Percentiles rank a stretch among this genome's conserved stretches.
phyloP scores from a whole-genome alignment of 2,329 filamentous ascomycete genomes.

The Fusarium siculi region DNA sequence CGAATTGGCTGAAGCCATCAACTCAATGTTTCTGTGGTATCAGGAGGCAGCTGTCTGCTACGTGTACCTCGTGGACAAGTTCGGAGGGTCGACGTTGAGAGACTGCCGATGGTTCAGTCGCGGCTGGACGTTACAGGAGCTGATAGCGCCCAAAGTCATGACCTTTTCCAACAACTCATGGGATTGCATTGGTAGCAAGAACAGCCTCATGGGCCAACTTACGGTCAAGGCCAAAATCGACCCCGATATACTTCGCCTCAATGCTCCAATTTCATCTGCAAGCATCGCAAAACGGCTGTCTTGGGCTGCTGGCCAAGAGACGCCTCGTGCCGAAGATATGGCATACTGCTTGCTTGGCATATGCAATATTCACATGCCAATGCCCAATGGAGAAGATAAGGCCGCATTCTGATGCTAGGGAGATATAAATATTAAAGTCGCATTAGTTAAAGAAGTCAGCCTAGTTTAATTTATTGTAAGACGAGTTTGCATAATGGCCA shows the following conservation, averaged over 20 bases:
- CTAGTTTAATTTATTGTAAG: no score
- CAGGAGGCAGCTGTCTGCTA: neutral
- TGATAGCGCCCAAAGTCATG: neutral
- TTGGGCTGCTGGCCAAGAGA: neutral
- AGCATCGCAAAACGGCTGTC: neutral
- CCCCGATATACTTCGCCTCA: neutral
- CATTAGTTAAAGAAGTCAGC: no score
- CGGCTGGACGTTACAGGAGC: neutral
- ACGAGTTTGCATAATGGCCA: no score
- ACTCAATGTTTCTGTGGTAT: neutral
- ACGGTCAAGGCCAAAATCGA: neutral
- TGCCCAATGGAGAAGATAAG: neutral
- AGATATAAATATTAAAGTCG: no score
- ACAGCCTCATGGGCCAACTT: neutral
- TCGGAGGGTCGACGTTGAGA: accelerated
- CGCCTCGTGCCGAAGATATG: neutral
- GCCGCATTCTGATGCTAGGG: no score
- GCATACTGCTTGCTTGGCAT: neutral
- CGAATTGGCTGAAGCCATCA: neutral
- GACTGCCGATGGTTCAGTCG: neutral
- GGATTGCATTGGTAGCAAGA: neutral
- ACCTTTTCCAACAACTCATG: neutral
- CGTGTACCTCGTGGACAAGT: neutral
- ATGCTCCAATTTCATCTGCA: neutral
- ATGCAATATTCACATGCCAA: neutral